Conservation (phyloP, 345 rosid genomes). For the Clausena lansium region DNA sequence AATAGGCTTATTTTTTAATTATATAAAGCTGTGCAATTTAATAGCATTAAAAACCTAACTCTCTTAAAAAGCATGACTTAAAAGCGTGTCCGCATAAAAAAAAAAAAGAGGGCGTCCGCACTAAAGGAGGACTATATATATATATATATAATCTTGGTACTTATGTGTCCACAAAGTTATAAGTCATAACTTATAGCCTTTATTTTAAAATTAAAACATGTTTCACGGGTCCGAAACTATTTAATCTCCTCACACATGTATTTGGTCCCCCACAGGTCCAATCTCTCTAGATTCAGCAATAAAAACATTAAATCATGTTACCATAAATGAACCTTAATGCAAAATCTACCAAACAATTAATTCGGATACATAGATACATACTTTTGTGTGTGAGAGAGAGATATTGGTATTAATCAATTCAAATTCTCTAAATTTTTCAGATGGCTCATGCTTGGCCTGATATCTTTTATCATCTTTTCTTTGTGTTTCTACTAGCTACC, state of each 20-base stretch:
- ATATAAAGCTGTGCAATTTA: no score
- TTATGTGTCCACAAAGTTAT: no score
- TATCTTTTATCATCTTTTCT: constrained; percentile 1
- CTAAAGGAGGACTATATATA: no score
- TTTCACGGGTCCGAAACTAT: not conserved
- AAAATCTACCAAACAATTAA: not conserved
- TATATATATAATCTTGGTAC: no score
- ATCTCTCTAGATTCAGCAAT: not conserved
- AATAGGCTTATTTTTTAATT: no score
- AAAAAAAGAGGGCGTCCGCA: no score
- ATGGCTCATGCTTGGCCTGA: not conserved
- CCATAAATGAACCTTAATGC: not conserved
- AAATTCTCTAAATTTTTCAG: not conserved
- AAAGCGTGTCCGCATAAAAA: no score
- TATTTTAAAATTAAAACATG: not conserved
- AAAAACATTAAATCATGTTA: not conserved
- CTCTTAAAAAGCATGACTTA: no score
- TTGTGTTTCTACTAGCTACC: not conserved
- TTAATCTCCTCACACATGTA: not conserved
- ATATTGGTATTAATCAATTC: not conserved
- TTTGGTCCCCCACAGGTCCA: not conserved
- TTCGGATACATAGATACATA: no score
- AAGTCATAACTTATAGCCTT: not conserved
- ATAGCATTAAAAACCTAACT: no score
- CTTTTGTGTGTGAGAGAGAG: no score